These are phyloP conservation scores for Takashimella koratensis DNA, from an alignment of 1,284 basidiomycete genomes.

Conservation along the genomic window DNA sequence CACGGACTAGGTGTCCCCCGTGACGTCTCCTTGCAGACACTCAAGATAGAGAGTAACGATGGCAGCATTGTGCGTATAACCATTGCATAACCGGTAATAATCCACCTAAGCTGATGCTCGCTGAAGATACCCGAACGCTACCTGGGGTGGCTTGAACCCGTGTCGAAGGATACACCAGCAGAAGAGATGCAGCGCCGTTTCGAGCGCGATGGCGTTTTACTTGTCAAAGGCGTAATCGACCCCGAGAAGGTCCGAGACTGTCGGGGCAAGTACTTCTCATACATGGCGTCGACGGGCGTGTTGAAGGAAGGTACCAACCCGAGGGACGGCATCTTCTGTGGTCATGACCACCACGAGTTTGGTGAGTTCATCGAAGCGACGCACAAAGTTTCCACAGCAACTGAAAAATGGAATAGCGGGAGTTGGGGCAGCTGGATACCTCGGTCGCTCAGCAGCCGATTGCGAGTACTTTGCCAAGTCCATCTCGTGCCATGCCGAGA, in stretches of 20 bases:
- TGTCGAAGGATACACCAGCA: slow-evolving; percentile 11
- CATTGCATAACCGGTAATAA: background rate
- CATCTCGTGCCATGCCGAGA: too few relatives aligned
- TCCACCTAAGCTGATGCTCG: background rate
- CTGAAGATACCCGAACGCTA: slow-evolving; percentile 10
- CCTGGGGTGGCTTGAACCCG: slow-evolving; percentile 12
- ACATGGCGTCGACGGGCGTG: slow-evolving; percentile 5
- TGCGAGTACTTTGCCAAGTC: slow-evolving; percentile 1
- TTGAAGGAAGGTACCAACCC: slow-evolving; percentile 10
- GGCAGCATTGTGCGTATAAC: slow-evolving; percentile 6
- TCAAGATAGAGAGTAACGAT: slow-evolving; percentile 12
- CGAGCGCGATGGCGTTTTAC: slow-evolving; percentile 16
- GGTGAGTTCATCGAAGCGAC: too few relatives aligned
- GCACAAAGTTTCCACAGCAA: too few relatives aligned
- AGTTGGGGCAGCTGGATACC: too few relatives aligned
- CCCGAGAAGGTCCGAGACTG: slow-evolving; percentile 6
- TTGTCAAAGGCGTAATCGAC: slow-evolving; percentile 10
- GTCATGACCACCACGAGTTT: too few relatives aligned
- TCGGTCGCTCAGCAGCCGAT: background rate
- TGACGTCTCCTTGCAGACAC: too few relatives aligned
- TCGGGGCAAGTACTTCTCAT: slow-evolving; percentile 11
- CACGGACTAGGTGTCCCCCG: too few relatives aligned
- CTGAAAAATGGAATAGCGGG: too few relatives aligned
- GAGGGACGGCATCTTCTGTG: slow-evolving; percentile 12
- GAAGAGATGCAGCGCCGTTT: slow-evolving; percentile 11